phyloP scores from a whole-genome alignment of 768 basidiomycete genomes.

The Podaxis sp. region DNA sequence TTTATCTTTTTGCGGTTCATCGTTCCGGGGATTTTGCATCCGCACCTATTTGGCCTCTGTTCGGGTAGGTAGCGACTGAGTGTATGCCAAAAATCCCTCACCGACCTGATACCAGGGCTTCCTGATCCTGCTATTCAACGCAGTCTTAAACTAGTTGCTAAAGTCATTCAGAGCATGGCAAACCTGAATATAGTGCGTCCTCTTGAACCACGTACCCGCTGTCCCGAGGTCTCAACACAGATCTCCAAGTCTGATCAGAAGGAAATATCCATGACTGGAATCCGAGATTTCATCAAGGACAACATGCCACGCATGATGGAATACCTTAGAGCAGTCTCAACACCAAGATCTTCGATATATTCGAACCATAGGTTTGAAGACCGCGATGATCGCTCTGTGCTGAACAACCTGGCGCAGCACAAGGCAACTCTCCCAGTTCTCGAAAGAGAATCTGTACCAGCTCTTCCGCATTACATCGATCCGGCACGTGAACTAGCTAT shows the following conservation, averaged over 20 bases:
- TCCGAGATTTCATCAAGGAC: conserved; percentile 69
- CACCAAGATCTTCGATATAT: conserved; percentile 29
- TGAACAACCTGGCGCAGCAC: conserved; percentile 58
- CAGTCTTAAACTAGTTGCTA: conserved; percentile 81
- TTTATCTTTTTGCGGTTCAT: conserved; percentile 90
- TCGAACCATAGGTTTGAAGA: conserved; percentile 6
- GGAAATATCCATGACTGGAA: conserved; percentile 79
- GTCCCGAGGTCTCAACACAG: not conserved
- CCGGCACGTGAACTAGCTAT: conserved; percentile 76
- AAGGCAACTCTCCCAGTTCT: conserved; percentile 53
- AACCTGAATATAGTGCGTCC: conserved; percentile 71
- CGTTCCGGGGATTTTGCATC: conserved; percentile 86
- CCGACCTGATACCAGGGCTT: conserved; percentile 46
- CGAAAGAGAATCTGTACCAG: conserved; percentile 68
- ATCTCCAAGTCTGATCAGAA: conserved; percentile 55
- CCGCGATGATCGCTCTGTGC: conserved; percentile 15
- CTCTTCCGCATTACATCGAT: conserved; percentile 74
- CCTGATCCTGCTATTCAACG: conserved; percentile 68
- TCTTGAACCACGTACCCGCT: not conserved
- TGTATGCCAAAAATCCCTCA: not conserved
- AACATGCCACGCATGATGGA: conserved; percentile 73
- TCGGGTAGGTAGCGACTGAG: conserved; percentile 49
- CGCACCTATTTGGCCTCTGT: conserved; percentile 77
- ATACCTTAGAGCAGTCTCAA: conserved; percentile 73
- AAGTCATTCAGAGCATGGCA: conserved; percentile 86